These are phyloP conservation scores for Pyricularia grisea DNA, from an alignment of 2,329 filamentous ascomycete species.

Conservation along the genomic window DNA sequence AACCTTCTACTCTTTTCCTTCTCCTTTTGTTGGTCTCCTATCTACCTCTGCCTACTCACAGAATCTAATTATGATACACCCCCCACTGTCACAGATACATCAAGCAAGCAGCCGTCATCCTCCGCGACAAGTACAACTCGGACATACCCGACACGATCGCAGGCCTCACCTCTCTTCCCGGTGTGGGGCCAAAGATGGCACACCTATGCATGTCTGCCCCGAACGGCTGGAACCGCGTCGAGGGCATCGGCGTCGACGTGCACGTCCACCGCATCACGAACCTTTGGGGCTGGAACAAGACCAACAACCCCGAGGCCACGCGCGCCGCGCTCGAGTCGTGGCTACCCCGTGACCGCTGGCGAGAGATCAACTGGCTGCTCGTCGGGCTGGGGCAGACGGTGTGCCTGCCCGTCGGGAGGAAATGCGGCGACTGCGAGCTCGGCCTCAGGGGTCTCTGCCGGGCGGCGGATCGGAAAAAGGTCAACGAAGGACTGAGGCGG, in stretches of 20 bases:
- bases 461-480: slow-evolving; percentile 57
- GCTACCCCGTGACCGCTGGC: slow-evolving; percentile 79
- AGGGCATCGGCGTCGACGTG: slow-evolving; percentile 87
- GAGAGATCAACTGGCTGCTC: slow-evolving; percentile 83
- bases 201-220: slow-evolving; percentile 75
- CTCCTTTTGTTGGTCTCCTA: neutral
- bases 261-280: slow-evolving; percentile 94
- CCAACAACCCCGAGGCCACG: slow-evolving; percentile 74
- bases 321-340: slow-evolving; percentile 66
- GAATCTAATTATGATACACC: neutral
- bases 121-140: slow-evolving; percentile 58
- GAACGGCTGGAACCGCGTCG: slow-evolving; percentile 45
- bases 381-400: slow-evolving; percentile 84
- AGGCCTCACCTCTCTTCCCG: slow-evolving; percentile 68
- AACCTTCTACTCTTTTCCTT: neutral
- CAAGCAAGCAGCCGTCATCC: slow-evolving; percentile 63
- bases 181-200: slow-evolving; percentile 92
- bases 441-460: slow-evolving; percentile 68
- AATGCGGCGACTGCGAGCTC: slow-evolving; percentile 79
- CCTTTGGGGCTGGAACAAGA: slow-evolving; percentile 85
- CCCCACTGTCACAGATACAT: slow-evolving; percentile 37
- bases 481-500: slow-evolving; percentile 44
- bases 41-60: neutral
- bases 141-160: slow-evolving; percentile 76
- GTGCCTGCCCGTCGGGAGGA: slow-evolving; percentile 69